Conservation (phyloP, 148 eudicot genomes). For the Rheum nobile region DNA sequence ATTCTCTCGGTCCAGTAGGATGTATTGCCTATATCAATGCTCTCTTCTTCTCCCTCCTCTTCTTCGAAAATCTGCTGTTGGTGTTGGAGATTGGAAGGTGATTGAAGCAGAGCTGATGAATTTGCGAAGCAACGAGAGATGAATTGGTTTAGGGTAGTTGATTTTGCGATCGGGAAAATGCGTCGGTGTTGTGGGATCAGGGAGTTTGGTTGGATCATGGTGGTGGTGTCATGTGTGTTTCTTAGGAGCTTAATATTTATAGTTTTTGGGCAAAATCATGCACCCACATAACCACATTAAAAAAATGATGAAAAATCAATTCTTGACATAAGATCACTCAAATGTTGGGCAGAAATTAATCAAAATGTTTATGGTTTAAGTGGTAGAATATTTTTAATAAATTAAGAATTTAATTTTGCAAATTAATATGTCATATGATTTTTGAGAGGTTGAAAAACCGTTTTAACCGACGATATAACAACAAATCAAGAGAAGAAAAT, state of each 20-base stretch:
- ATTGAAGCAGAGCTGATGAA: not conserved
- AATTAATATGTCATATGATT: too few relatives aligned
- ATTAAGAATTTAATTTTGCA: too few relatives aligned
- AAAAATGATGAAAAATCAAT: too few relatives aligned
- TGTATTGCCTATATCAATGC: conserved; percentile 18
- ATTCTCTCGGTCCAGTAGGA: conserved; percentile 45
- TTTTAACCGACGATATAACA: too few relatives aligned
- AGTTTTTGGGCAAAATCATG: not conserved
- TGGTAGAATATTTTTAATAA: too few relatives aligned
- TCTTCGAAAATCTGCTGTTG: conserved; percentile 3
- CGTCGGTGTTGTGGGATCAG: not conserved
- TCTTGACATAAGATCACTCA: too few relatives aligned
- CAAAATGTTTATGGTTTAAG: too few relatives aligned
- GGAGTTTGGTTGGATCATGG: not conserved
- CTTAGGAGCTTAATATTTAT: not conserved
- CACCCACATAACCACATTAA: too few relatives aligned
- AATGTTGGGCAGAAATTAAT: too few relatives aligned
- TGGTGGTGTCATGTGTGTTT: not conserved
- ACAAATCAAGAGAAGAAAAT: too few relatives aligned
- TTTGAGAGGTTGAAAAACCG: too few relatives aligned
- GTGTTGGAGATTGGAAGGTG: not conserved
- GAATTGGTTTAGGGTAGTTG: not conserved
- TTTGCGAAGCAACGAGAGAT: not conserved
- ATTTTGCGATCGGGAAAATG: not conserved
- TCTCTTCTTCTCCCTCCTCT: conserved; percentile 14